Evolutionary conservation across 805 yeast species (phyloP).

Genomic region (Cyberlindnera lachancei): DNA sequence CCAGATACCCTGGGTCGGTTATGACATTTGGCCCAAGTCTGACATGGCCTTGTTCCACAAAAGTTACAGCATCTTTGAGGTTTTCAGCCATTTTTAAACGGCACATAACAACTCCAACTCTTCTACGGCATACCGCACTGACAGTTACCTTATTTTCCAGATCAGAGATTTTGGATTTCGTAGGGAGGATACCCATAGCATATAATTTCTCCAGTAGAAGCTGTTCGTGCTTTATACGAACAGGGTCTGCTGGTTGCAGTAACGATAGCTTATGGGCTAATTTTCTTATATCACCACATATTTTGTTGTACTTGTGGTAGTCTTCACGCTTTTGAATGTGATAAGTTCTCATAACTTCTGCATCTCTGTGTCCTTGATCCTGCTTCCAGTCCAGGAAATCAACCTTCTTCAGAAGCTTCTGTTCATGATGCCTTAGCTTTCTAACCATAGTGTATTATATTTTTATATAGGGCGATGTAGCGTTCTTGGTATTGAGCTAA

Average conservation of each 20-base stretch:
- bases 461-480: too few relatives aligned
- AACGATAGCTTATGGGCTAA: conserved; percentile 80
- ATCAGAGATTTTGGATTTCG: conserved; percentile 86
- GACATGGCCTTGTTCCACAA: conserved; percentile 95
- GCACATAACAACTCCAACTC: conserved; percentile 93
- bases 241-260: conserved; percentile 81
- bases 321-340: conserved; percentile 94
- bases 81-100: conserved; percentile 90
- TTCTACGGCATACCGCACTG: conserved; percentile 83
- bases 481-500: too few relatives aligned
- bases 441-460: conserved; percentile 67
- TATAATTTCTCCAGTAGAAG: conserved; percentile 79
- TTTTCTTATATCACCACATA: conserved; percentile 88
- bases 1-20: conserved; percentile 92
- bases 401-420: conserved; percentile 88
- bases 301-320: conserved; percentile 85
- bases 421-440: conserved; percentile 89
- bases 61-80: conserved; percentile 80
- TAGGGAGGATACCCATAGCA: conserved; percentile 79
- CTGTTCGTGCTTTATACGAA: conserved; percentile 83
- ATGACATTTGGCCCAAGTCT: conserved; percentile 94
- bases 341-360: conserved; percentile 93
- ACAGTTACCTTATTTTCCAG: conserved; percentile 89
- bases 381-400: conserved; percentile 98
- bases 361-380: conserved; percentile 89